A percentile compares a stretch with the other conserved stretches of the same genome.
Conservation (phyloP, 345 rosid species). For the Citrus inodora region DNA sequence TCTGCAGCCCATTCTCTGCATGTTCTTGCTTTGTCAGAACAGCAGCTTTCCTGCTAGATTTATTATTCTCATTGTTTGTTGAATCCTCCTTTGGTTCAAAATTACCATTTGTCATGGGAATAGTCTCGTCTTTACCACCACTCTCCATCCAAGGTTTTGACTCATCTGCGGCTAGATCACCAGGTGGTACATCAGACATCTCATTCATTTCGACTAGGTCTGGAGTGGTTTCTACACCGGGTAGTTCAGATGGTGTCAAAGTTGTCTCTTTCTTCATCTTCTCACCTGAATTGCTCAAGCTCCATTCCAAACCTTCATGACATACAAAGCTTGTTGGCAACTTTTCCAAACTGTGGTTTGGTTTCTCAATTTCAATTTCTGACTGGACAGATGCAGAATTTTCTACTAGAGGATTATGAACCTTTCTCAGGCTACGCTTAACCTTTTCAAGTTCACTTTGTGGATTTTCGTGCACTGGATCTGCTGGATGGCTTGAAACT, state of each 20-base stretch:
- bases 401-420: conserved; percentile 66
- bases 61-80: conserved; percentile 42
- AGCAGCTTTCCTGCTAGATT: conserved; percentile 49
- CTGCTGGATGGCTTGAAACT: conserved; percentile 52
- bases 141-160: conserved; percentile 34
- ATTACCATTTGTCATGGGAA: conserved; percentile 42
- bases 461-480: conserved; percentile 61
- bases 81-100: conserved; percentile 41
- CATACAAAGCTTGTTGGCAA: conserved; percentile 27
- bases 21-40: conserved; percentile 48
- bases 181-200: conserved; percentile 28
- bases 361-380: conserved; percentile 51
- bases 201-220: conserved; percentile 40
- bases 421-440: conserved; percentile 85
- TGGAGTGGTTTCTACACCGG: conserved; percentile 30
- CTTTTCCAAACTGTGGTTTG: conserved; percentile 49
- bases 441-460: conserved; percentile 89
- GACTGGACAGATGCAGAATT: conserved; percentile 53
- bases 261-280: conserved; percentile 24
- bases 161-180: conserved; percentile 33
- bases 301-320: conserved; percentile 33
- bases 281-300: conserved; percentile 20
- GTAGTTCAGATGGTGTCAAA: conserved; percentile 17
- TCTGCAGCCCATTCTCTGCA: conserved; percentile 61
- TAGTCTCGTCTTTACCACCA: conserved; percentile 34